Conservation (phyloP, 441 rosid genomes). For the Bruguiera hainesii region DNA sequence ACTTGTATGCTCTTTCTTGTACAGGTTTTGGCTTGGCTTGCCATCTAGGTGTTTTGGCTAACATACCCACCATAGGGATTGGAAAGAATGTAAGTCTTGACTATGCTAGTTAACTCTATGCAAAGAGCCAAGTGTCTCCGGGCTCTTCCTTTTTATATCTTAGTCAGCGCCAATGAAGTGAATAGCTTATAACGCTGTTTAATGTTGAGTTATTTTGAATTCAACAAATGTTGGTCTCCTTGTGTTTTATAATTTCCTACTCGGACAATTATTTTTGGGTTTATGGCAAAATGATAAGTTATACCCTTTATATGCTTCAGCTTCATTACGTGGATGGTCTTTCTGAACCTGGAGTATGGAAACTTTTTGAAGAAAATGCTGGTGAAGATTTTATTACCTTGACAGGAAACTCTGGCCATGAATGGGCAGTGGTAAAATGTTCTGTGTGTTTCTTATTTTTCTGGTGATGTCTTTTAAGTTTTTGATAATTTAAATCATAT, state of each 20-base stretch:
- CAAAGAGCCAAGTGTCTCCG: background rate
- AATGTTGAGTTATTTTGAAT: background rate
- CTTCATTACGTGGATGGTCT: conserved; percentile 92
- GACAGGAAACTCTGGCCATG: conserved; percentile 69
- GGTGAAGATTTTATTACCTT: conserved; percentile 42
- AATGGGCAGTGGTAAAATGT: conserved; percentile 80
- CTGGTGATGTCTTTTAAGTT: too few species aligned
- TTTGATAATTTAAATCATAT: too few species aligned
- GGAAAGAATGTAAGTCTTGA: conserved; percentile 65
- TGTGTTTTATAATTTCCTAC: too few species aligned
- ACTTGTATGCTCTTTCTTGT: conserved; percentile 6
- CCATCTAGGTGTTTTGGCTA: conserved; percentile 81
- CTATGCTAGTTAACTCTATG: background rate
- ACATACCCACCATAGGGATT: conserved; percentile 79
- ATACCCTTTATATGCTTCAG: conserved; percentile 33
- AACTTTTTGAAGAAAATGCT: conserved; percentile 45
- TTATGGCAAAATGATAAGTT: background rate
- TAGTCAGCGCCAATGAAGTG: background rate
- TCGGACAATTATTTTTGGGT: background rate
- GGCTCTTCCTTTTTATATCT: background rate
- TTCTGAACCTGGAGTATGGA: conserved; percentile 51
- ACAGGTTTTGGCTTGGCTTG: conserved; percentile 92
- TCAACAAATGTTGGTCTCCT: too few species aligned
- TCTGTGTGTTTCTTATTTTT: too few species aligned
- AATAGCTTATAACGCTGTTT: background rate